These are phyloP conservation scores for Solanum stenotomum DNA, from an alignment of 257 asterid genomes.

Conservation along the genomic window DNA sequence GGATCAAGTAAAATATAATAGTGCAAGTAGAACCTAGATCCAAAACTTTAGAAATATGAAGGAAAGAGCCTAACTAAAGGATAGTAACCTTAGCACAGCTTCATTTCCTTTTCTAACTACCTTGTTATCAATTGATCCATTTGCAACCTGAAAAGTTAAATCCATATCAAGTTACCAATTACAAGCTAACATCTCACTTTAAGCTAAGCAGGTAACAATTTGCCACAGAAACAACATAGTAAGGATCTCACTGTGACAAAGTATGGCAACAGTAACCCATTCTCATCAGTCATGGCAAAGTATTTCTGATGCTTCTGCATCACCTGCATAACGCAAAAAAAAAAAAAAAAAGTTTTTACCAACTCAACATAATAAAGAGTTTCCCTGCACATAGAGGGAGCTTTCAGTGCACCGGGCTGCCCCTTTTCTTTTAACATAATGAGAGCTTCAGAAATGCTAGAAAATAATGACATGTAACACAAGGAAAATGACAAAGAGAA, in stretches of 20 bases:
- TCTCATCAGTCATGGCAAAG: conserved; percentile 70
- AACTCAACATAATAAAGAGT: neutral
- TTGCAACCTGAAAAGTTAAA: conserved; percentile 63
- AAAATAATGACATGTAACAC: neutral
- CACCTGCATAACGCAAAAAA: conserved; percentile 47
- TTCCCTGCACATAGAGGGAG: neutral
- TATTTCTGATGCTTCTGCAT: conserved; percentile 98
- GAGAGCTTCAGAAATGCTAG: neutral
- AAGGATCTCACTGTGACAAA: conserved; percentile 59
- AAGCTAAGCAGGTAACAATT: neutral
- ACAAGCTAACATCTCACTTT: neutral
- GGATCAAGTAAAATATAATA: neutral
- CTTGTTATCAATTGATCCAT: conserved; percentile 76
- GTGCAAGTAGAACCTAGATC: neutral
- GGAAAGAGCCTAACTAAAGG: neutral
- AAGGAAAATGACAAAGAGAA: neutral
- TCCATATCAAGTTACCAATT: neutral
- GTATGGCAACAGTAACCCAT: conserved; percentile 68
- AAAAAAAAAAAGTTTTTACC: neutral
- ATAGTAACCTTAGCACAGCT: conserved; percentile 76
- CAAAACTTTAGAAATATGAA: neutral
- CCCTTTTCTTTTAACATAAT: neutral
- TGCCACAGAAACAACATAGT: neutral
- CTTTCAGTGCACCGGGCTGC: neutral
- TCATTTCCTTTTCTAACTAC: conserved; percentile 91